Evolutionary conservation across 1,284 basidiomycete species (phyloP).

Genomic region (Tausonia pullulans): DNA sequence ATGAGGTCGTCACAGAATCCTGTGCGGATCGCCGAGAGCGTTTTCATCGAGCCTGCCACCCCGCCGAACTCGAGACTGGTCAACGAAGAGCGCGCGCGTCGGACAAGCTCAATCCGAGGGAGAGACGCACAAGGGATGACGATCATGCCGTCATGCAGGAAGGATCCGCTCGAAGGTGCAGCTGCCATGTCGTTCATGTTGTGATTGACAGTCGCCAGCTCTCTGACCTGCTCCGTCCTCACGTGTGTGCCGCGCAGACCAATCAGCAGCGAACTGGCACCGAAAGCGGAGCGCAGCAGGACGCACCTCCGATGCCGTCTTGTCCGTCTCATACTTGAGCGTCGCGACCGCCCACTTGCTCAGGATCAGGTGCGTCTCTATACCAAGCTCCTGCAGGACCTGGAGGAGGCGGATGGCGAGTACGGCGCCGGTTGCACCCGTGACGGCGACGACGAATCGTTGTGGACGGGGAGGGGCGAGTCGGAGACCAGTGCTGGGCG

Average conservation of each 20-base stretch:
- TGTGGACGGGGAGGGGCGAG: slow-evolving; percentile 7
- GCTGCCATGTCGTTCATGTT: slow-evolving; percentile 8
- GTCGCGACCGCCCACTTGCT: slow-evolving; percentile 15
- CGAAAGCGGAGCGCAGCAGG: no score
- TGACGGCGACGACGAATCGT: slow-evolving; percentile 11
- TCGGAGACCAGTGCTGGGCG: neutral
- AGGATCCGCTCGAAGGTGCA: slow-evolving; percentile 7
- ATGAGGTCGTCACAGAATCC: slow-evolving; percentile 16
- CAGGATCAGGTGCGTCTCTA: slow-evolving; percentile 16
- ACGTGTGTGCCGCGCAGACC: no score
- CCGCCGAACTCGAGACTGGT: neutral
- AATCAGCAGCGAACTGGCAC: no score
- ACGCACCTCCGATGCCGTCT: slow-evolving; percentile 7
- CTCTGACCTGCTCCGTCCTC: neutral
- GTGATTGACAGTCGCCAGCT: slow-evolving; percentile 7
- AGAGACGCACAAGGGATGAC: slow-evolving; percentile 10
- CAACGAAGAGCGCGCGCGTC: no score
- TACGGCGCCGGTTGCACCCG: slow-evolving; percentile 14
- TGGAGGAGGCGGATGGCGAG: slow-evolving; percentile 12
- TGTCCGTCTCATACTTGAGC: slow-evolving; percentile 15
- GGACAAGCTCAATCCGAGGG: neutral
- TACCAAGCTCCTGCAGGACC: slow-evolving; percentile 6
- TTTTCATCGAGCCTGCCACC: slow-evolving; percentile 13
- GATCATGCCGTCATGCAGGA: slow-evolving; percentile 17
- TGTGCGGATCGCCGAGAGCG: slow-evolving; percentile 10